Percentiles rank a stretch among this genome's conserved stretches.
Conservation (phyloP, 306 rosid genomes). For the Prunus armeniaca region DNA sequence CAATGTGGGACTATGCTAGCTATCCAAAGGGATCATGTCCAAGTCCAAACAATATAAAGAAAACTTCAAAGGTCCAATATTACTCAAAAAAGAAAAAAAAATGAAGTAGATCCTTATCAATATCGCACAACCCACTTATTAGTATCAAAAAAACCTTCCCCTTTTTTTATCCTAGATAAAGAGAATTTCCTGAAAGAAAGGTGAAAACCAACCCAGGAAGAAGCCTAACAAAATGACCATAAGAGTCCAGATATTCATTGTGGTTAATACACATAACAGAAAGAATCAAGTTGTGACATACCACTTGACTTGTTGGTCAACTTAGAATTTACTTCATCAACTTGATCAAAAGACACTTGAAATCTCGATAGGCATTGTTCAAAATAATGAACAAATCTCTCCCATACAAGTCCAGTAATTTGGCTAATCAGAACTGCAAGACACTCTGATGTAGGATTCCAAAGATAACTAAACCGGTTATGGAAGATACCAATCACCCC, state of each 20-base stretch:
- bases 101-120: neutral
- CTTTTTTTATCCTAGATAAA: neutral
- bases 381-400: slow-evolving; percentile 44
- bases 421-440: slow-evolving; percentile 61
- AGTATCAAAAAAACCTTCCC: neutral
- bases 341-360: slow-evolving; percentile 37
- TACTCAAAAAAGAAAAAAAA: neutral
- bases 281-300: slow-evolving; percentile 29
- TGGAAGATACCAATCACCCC: slow-evolving; percentile 72
- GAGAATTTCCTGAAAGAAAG: neutral
- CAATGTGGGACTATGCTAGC: neutral
- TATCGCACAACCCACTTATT: neutral
- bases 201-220: neutral
- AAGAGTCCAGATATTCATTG: neutral
- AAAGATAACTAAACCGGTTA: slow-evolving; percentile 68
- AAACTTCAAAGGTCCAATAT: neutral
- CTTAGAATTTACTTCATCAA: slow-evolving; percentile 23
- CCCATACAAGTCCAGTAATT: slow-evolving; percentile 54
- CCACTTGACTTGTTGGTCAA: slow-evolving; percentile 44
- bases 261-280: neutral
- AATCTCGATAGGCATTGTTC: slow-evolving; percentile 40
- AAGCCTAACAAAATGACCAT: neutral
- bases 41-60: neutral
- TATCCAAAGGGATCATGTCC: neutral
- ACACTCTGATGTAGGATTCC: slow-evolving; percentile 80